A percentile compares a stretch with the other conserved stretches of the same genome.
Conservation (phyloP, 257 asterid species). For the Salvia rosmarinus region DNA sequence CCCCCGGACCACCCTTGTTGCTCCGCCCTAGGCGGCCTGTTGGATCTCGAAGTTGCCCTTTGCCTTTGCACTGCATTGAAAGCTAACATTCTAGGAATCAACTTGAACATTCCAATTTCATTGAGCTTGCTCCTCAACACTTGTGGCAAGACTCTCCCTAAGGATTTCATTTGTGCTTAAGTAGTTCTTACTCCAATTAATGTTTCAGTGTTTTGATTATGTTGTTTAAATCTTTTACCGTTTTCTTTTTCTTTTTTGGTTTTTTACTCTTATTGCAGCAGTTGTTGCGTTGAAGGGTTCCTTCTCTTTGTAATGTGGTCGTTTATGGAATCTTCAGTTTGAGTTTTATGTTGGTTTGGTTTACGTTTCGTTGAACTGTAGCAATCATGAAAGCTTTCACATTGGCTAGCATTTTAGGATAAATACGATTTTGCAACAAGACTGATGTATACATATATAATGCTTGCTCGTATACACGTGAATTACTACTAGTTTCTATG, state of each 20-base stretch:
- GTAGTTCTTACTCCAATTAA: not conserved
- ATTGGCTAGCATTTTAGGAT: too few species aligned
- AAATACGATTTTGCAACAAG: too few species aligned
- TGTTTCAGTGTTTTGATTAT: not conserved
- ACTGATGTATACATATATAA: too few species aligned
- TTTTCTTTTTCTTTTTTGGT: not conserved
- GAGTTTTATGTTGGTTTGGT: not conserved
- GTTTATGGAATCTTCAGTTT: not conserved
- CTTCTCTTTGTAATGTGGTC: not conserved
- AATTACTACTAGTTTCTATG: too few species aligned
- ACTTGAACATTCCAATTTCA: slow-evolving; percentile 67
- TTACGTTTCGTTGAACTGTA: too few species aligned
- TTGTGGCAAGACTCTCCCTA: slow-evolving; percentile 64
- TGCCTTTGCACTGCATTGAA: slow-evolving; percentile 83
- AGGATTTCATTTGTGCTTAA: slow-evolving; percentile 68
- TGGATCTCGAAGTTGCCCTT: slow-evolving; percentile 69
- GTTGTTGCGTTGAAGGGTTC: not conserved
- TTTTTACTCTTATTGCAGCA: not conserved
- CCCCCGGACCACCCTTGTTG: slow-evolving; percentile 75
- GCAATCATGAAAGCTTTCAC: too few species aligned
- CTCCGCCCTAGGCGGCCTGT: slow-evolving; percentile 60
- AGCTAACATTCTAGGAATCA: slow-evolving; percentile 71
- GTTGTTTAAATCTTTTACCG: not conserved
- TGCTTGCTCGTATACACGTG: too few species aligned
- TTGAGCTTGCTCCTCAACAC: slow-evolving; percentile 67